phyloP scores from a whole-genome alignment of 1,284 basidiomycete genomes.

The Tylopilus sp. region DNA sequence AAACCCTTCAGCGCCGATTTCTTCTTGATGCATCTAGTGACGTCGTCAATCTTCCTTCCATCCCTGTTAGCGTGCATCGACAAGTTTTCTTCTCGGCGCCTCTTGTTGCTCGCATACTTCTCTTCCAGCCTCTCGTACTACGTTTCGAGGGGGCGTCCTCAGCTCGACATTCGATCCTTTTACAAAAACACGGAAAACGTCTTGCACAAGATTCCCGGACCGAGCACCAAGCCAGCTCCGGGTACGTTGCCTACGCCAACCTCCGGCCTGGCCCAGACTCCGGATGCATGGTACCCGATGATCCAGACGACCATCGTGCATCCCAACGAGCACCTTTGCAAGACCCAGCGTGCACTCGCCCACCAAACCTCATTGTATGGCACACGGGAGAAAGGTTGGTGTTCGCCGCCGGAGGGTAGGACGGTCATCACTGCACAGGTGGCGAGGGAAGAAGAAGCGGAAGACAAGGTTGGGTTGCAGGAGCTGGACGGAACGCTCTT shows the following conservation, averaged over 20 bases:
- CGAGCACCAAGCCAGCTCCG: conserved; percentile 31
- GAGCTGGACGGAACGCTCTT: conserved; percentile 49
- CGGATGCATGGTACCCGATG: conserved; percentile 55
- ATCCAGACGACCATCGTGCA: conserved; percentile 32
- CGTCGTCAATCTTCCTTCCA: conserved; percentile 42
- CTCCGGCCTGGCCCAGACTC: conserved; percentile 31
- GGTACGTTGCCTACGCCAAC: conserved; percentile 34
- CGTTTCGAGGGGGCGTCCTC: conserved; percentile 38
- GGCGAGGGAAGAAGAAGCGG: conserved; percentile 24
- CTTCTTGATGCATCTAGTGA: conserved; percentile 44
- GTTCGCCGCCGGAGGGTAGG: conserved; percentile 7
- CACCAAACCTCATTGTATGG: conserved; percentile 50
- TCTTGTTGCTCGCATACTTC: conserved; percentile 41
- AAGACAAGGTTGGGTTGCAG: conserved; percentile 23
- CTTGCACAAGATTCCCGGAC: conserved; percentile 30
- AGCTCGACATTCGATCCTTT: conserved; percentile 36
- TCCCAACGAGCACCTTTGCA: conserved; percentile 59
- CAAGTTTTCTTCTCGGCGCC: conserved; percentile 29
- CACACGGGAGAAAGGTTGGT: conserved; percentile 31
- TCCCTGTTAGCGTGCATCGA: conserved; percentile 31
- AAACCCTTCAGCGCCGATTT: conserved; percentile 41
- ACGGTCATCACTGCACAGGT: conserved; percentile 15
- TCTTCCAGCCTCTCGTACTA: conserved; percentile 35
- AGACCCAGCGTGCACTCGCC: conserved; percentile 51
- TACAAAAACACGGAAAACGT: conserved; percentile 24